Percentiles rank a stretch among this genome's conserved stretches.
Conservation (phyloP, 2,329 filamentous ascomycete species). For the Colletotrichum horii region DNA sequence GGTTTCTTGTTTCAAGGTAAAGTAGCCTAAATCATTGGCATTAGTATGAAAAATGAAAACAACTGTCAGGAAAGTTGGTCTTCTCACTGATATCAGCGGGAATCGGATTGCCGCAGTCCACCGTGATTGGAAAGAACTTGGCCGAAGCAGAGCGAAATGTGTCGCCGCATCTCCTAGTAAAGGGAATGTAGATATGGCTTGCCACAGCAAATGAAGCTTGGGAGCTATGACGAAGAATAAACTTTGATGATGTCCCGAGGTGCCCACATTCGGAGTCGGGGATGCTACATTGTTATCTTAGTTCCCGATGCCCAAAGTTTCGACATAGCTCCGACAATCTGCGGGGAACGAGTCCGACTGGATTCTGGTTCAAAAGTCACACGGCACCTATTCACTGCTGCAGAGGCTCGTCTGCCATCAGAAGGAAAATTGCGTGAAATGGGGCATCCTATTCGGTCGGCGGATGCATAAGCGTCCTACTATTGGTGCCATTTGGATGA, state of each 20-base stretch:
- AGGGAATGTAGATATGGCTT: rapidly evolving
- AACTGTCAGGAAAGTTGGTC: not conserved
- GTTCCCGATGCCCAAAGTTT: not conserved
- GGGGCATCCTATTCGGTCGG: too few species aligned
- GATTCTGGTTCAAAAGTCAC: not conserved
- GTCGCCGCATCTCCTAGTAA: not conserved
- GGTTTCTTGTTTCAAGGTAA: rapidly evolving
- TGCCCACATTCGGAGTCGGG: not conserved
- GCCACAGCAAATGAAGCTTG: rapidly evolving
- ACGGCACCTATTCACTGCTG: not conserved
- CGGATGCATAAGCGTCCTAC: too few species aligned
- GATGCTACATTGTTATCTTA: not conserved
- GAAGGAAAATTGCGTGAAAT: too few species aligned
- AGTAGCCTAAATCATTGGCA: not conserved
- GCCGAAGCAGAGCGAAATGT: rapidly evolving
- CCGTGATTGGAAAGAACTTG: not conserved
- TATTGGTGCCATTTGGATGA: too few species aligned
- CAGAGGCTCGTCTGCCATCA: too few species aligned
- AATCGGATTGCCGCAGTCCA: not conserved
- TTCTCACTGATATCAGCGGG: not conserved
- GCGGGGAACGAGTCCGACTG: not conserved
- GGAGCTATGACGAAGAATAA: not conserved
- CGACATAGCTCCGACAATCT: not conserved
- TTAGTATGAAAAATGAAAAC: not conserved
- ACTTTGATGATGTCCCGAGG: not conserved